Evolutionary conservation across 176 grass and related monocot species (phyloP).

Genomic region (Rhynchospora breviuscula): DNA sequence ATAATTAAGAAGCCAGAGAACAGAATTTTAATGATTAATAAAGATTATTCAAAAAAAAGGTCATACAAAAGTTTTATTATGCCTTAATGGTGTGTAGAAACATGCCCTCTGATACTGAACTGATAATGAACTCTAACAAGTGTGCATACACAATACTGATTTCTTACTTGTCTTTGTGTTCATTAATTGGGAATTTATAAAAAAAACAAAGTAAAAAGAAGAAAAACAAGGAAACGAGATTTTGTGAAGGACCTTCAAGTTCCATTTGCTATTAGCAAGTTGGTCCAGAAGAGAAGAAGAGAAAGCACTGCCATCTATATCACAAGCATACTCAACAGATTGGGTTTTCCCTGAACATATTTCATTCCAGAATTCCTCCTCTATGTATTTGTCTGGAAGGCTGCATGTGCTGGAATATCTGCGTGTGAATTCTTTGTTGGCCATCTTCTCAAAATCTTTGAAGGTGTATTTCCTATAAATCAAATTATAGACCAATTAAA

Average conservation of each 20-base stretch:
- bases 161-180: neutral
- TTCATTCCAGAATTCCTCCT: constrained; percentile 98
- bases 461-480: constrained; percentile 89
- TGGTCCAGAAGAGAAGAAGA: constrained; percentile 74
- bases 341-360: constrained; percentile 88
- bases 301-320: constrained; percentile 98
- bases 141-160: neutral
- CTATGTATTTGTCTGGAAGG: constrained; percentile 66
- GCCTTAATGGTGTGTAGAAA: neutral
- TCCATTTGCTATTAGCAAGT: constrained; percentile 92
- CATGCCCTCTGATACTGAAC: neutral
- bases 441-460: constrained; percentile 91
- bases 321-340: constrained; percentile 95
- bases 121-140: neutral
- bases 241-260: constrained; percentile 71
- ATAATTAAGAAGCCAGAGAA: neutral
- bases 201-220: neutral
- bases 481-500: neutral
- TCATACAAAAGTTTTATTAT: neutral
- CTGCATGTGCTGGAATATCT: constrained; percentile 85
- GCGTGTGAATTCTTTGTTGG: constrained; percentile 78
- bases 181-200: neutral
- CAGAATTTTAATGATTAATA: neutral
- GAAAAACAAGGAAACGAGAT: neutral
- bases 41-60: no score